Conservation (phyloP, 345 rosid genomes). For the Ceriops tagal region DNA sequence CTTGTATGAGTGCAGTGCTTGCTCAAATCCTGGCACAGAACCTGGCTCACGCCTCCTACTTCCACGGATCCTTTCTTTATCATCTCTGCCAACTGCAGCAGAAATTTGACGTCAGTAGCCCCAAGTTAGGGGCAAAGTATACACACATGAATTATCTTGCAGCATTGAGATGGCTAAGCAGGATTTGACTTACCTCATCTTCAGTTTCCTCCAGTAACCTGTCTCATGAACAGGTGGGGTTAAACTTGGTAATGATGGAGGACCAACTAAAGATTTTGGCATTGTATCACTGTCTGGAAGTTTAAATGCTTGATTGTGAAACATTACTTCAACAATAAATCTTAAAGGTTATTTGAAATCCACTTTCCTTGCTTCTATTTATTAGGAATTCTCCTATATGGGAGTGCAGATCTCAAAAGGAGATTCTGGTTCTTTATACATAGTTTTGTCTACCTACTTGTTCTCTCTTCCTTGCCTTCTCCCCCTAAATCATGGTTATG, state of each 20-base stretch:
- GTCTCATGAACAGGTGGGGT: constrained; percentile 15
- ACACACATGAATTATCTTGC: neutral
- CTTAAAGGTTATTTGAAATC: neutral
- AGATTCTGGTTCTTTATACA: neutral
- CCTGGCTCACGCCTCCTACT: constrained; percentile 69
- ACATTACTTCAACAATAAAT: too few species aligned
- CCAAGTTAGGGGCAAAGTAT: neutral
- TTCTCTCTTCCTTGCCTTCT: neutral
- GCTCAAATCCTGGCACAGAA: constrained; percentile 78
- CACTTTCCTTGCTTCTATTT: neutral
- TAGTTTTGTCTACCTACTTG: neutral
- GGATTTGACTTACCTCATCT: constrained; percentile 61
- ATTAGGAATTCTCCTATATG: neutral
- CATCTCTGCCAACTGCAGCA: constrained; percentile 58
- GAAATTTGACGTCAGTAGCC: constrained; percentile 6
- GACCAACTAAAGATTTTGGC: neutral
- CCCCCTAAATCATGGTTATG: too few species aligned
- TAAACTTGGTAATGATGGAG: constrained; percentile 2
- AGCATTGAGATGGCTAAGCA: constrained; percentile 14
- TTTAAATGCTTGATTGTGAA: too few species aligned
- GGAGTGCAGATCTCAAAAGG: neutral
- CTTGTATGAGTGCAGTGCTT: constrained; percentile 59
- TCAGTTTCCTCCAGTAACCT: constrained; percentile 91
- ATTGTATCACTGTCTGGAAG: neutral
- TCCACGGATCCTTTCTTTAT: constrained; percentile 71